Percentiles rank a stretch among this genome's conserved stretches.
These are phyloP conservation scores for Echeveria elegans DNA, from an alignment of 164 flowering plant species.

Conservation along the genomic window DNA sequence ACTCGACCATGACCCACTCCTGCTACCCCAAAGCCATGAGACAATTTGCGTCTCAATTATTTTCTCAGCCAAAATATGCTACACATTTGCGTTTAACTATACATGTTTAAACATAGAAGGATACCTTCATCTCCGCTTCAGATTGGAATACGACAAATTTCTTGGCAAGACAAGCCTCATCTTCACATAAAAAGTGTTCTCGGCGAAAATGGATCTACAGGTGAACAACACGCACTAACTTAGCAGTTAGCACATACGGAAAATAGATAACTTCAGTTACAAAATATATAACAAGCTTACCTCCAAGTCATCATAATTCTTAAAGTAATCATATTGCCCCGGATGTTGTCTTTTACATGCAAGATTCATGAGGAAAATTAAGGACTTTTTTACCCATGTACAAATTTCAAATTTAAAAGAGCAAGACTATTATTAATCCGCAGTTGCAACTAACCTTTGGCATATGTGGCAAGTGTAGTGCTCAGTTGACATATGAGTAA, in stretches of 20 bases:
- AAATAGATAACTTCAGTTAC: neutral
- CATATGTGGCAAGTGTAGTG: slow-evolving; percentile 92
- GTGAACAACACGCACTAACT: neutral
- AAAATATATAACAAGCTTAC: slow-evolving; percentile 20
- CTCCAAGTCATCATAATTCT: slow-evolving; percentile 91
- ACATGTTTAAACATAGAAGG: neutral
- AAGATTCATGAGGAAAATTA: neutral
- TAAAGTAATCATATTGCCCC: slow-evolving; percentile 82
- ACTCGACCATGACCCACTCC: neutral
- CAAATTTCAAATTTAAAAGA: neutral
- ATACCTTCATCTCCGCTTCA: slow-evolving; percentile 90
- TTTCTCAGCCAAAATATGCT: neutral
- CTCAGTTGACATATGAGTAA: slow-evolving; percentile 82
- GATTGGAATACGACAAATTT: slow-evolving; percentile 75
- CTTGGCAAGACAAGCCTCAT: slow-evolving; percentile 78
- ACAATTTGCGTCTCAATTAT: neutral
- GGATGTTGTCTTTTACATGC: slow-evolving; percentile 68
- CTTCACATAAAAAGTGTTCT: slow-evolving; percentile 84
- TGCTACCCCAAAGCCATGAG: neutral
- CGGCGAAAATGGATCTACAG: slow-evolving; percentile 79
- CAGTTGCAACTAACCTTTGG: slow-evolving; percentile 51
- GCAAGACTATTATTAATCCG: neutral
- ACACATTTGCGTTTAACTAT: neutral
- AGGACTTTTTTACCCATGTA: neutral
- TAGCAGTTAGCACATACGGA: neutral